phyloP scores from a whole-genome alignment of 2,329 filamentous ascomycete genomes.

The Calonectria pauciramosa region DNA sequence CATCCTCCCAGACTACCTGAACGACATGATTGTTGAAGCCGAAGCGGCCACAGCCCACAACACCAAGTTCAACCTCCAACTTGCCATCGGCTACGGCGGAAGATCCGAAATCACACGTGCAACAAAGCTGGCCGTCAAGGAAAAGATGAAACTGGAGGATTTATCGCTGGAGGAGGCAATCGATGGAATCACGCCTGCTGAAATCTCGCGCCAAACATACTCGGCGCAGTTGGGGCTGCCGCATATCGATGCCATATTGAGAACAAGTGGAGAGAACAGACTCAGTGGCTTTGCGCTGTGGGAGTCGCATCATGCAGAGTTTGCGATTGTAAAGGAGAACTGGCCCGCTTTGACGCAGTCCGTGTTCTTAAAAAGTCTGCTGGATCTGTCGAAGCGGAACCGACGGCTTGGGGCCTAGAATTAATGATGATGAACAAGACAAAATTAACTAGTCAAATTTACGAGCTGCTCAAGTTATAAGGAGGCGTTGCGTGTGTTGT shows the following conservation, averaged over 20 bases:
- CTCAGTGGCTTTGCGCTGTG: conserved; percentile 23
- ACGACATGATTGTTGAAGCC: conserved; percentile 11
- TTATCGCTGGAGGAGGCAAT: conserved; percentile 14
- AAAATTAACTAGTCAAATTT: too few species aligned
- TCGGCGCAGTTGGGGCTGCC: conserved; percentile 17
- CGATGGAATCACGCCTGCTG: conserved; percentile 1
- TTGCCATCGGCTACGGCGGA: conserved; percentile 20
- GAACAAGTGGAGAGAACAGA: conserved; percentile 22
- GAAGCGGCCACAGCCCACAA: conserved; percentile 15
- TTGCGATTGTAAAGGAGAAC: conserved; percentile 21
- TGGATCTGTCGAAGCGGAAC: conserved; percentile 18
- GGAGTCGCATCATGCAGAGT: conserved; percentile 26
- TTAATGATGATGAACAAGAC: too few species aligned
- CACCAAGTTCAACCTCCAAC: conserved; percentile 17
- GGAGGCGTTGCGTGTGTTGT: too few species aligned
- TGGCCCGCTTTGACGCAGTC: conserved; percentile 20
- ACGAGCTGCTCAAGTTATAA: too few species aligned
- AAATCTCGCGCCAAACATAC: conserved; percentile 22
- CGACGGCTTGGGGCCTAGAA: conserved; percentile 17
- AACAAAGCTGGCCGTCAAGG: neutral
- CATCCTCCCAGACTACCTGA: conserved; percentile 18
- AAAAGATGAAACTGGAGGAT: neutral
- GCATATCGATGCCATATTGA: conserved; percentile 18
- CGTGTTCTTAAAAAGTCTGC: conserved; percentile 6
- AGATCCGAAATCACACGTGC: conserved; percentile 16